Base-by-base conservation (phyloP, 352 stramenopile genomes). In the Phytophthora parvispora region DNA sequence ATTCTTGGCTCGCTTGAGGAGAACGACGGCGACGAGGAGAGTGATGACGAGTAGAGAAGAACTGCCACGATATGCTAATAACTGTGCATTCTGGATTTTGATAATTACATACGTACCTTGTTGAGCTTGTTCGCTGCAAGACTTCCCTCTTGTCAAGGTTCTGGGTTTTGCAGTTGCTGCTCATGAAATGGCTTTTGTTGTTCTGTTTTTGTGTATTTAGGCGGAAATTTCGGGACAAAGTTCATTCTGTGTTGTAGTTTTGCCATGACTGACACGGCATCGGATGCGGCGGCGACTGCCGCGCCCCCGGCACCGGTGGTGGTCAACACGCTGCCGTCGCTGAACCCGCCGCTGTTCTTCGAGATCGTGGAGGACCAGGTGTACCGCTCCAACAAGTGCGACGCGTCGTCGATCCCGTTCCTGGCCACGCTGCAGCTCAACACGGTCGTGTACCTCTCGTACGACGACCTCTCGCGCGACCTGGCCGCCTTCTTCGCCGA, bases 331-430 rank as follows among this genome's bases (percentile, higher is more conserved):
- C 75, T 95, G 60, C 86, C 86, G 55, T 91, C 86, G 27, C 72
- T 94, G 66, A 96, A 95, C 67, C 87, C 89, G 55, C 89, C 89
- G 62, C 75, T 92, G 60, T 96, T 92, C 82, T 96, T 95, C 62
- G 89, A 94, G 75, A 94, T 96, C 63, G 89, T 96, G 47, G 89
- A 95, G 67, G 82, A 93, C 62, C 79, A 89, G 51, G 89, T 96
- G 18, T 96, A 91, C 50, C 83, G 84, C 42, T 93, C 84, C 63
- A 96, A 96, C 83, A 96, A 94, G 63, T 96, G 86, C 74, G 89
- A 96, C 64, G 74, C 84, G 56, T 93, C 86, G 28, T 93, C 86
- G 20, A 94, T 96, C 73, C 81, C 89, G 58, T 96, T 95, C 68
- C 72, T 96, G 53, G 78, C 82, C 49, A 91, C 78, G 34, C 72